Conservation (phyloP, 2,329 filamentous ascomycete genomes). For the Grosmannia clavigera region DNA sequence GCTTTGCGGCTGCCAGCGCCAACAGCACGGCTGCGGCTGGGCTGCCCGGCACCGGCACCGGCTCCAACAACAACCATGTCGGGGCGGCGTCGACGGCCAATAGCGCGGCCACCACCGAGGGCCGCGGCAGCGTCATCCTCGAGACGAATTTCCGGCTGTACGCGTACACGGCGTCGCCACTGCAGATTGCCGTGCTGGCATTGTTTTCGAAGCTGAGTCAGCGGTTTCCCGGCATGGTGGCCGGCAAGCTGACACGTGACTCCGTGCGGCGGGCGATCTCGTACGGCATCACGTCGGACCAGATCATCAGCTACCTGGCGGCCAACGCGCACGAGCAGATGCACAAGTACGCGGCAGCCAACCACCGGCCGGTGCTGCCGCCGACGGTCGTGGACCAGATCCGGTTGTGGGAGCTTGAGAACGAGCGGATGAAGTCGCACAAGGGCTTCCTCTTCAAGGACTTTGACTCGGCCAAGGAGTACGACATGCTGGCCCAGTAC, state of each 20-base stretch:
- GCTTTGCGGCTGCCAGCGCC: slow-evolving; percentile 6
- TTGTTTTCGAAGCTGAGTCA: slow-evolving; percentile 82
- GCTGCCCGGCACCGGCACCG: background rate
- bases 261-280: slow-evolving; percentile 80
- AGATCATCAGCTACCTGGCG: slow-evolving; percentile 87
- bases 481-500: slow-evolving; percentile 58
- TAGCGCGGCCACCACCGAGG: slow-evolving; percentile 23
- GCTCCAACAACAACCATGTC: background rate
- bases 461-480: slow-evolving; percentile 61
- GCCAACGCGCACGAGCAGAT: slow-evolving; percentile 94
- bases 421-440: slow-evolving; percentile 80
- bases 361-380: slow-evolving; percentile 63
- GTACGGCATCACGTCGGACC: slow-evolving; percentile 84
- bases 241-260: slow-evolving; percentile 77
- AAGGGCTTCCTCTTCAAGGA: slow-evolving; percentile 83
- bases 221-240: slow-evolving; percentile 89
- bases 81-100: slow-evolving; percentile 10
- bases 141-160: slow-evolving; percentile 98
- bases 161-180: slow-evolving; percentile 85
- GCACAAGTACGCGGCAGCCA: slow-evolving; percentile 48
- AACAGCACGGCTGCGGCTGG: background rate
- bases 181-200: slow-evolving; percentile 87
- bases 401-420: slow-evolving; percentile 91
- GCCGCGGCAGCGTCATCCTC: slow-evolving; percentile 79
- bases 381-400: slow-evolving; percentile 98